phyloP scores from a whole-genome alignment of 2,329 filamentous ascomycete genomes.

The Chlorencoelia australis region DNA sequence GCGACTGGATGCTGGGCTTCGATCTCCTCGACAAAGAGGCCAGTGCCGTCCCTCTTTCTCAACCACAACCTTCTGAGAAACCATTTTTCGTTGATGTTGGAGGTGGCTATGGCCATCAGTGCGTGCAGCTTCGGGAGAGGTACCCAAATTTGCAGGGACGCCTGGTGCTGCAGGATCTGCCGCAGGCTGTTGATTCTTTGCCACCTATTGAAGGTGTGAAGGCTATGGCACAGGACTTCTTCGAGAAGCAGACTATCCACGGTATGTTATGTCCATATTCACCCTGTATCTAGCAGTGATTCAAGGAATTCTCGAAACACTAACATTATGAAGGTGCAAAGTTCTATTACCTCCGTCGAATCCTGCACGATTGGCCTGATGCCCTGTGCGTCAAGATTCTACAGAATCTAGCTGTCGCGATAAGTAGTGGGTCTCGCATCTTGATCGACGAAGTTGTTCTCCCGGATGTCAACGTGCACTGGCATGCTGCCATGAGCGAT shows the following conservation, averaged over 20 bases:
- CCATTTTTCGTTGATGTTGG: slow-evolving; percentile 33
- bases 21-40: not conserved
- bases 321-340: slow-evolving; percentile 6
- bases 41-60: too few species aligned
- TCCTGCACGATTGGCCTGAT: slow-evolving; percentile 33
- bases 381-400: slow-evolving; percentile 15
- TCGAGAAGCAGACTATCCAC: slow-evolving; percentile 23
- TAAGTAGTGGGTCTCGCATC: slow-evolving; percentile 15
- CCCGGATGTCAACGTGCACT: slow-evolving; percentile 27
- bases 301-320: not conserved
- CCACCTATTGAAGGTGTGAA: slow-evolving; percentile 24
- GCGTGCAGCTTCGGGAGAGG: slow-evolving; percentile 24
- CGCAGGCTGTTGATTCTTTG: slow-evolving; percentile 20
- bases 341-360: slow-evolving; percentile 30
- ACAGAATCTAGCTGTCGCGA: slow-evolving; percentile 3
- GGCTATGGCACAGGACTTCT: slow-evolving; percentile 24
- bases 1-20: too few species aligned
- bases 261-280: too few species aligned
- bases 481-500: slow-evolving; percentile 27
- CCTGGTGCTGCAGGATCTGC: slow-evolving; percentile 33
- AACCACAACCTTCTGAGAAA: not conserved
- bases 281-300: too few species aligned
- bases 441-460: slow-evolving; percentile 36
- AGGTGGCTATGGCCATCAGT: slow-evolving; percentile 32
- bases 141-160: slow-evolving; percentile 27